Conservation (phyloP, 176 grass and related monocot genomes). For the Triticum aestivum region DNA sequence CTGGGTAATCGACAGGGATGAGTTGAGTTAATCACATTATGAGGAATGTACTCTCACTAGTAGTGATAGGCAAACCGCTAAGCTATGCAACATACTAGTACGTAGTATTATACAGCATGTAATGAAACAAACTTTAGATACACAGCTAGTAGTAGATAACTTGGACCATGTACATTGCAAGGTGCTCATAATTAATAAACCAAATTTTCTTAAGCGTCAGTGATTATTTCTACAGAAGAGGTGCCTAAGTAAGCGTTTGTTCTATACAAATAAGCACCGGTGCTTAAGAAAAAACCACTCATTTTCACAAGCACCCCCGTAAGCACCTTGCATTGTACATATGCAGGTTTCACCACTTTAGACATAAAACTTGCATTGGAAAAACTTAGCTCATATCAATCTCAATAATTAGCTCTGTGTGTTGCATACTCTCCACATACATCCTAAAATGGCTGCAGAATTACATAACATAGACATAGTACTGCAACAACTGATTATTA, state of each 20-base stretch:
- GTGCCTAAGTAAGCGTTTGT: too few relatives aligned
- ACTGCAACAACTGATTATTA: background rate
- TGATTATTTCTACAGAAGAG: too few relatives aligned
- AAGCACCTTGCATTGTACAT: too few relatives aligned
- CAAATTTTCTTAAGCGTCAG: too few relatives aligned
- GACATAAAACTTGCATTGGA: background rate
- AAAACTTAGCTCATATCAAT: background rate
- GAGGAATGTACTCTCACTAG: background rate
- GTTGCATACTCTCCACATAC: background rate
- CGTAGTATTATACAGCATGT: background rate
- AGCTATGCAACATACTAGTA: background rate
- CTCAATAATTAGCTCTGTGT: background rate
- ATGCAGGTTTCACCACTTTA: background rate
- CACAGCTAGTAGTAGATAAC: background rate
- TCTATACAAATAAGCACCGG: too few relatives aligned
- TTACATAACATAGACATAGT: background rate
- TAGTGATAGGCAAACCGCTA: background rate
- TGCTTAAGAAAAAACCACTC: too few relatives aligned
- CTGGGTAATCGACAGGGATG: conserved; percentile 19
- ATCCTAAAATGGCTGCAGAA: background rate
- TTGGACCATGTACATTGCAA: too few relatives aligned
- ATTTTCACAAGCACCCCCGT: too few relatives aligned
- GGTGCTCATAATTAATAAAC: too few relatives aligned
- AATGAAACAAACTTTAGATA: background rate
- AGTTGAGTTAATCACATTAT: background rate